Conservation (phyloP, 1,284 basidiomycete species). For the Lentinus polychrous region DNA sequence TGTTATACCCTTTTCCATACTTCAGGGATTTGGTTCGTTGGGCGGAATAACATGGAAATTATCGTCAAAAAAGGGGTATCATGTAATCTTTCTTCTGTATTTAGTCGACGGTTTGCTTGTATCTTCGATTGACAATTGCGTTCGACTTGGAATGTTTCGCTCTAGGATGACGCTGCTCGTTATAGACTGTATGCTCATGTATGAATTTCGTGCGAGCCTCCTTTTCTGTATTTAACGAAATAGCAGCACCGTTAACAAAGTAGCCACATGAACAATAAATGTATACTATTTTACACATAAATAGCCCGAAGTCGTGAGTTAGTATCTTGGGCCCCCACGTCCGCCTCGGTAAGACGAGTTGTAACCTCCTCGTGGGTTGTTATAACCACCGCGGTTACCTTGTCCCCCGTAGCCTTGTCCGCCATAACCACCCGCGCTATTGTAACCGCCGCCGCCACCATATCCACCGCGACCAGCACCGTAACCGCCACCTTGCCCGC, state of each 20-base stretch:
- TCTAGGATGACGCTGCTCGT: too few species aligned
- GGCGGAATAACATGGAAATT: too few species aligned
- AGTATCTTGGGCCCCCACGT: conserved; percentile 15
- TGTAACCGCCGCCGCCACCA: conserved; percentile 23
- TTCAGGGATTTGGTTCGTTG: too few species aligned
- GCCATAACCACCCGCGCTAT: conserved; percentile 13
- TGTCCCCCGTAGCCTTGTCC: conserved; percentile 15
- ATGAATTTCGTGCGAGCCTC: too few species aligned
- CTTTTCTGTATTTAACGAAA: too few species aligned
- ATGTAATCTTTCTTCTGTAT: too few species aligned
- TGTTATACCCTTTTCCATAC: too few species aligned
- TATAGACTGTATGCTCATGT: too few species aligned
- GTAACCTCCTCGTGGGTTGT: conserved; percentile 14
- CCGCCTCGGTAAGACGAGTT: conserved; percentile 14
- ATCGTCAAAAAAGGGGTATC: too few species aligned
- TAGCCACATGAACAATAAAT: neutral
- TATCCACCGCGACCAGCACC: conserved; percentile 13
- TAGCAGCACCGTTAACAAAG: neutral
- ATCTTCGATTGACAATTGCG: too few species aligned
- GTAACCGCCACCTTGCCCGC: conserved; percentile 15
- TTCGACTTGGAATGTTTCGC: too few species aligned
- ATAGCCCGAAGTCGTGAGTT: neutral
- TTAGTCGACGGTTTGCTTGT: too few species aligned
- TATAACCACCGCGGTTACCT: conserved; percentile 10
- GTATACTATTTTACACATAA: neutral